Base-by-base conservation (phyloP, 2,329 filamentous ascomycete genomes). In the Trichophyton benhamiae region DNA sequence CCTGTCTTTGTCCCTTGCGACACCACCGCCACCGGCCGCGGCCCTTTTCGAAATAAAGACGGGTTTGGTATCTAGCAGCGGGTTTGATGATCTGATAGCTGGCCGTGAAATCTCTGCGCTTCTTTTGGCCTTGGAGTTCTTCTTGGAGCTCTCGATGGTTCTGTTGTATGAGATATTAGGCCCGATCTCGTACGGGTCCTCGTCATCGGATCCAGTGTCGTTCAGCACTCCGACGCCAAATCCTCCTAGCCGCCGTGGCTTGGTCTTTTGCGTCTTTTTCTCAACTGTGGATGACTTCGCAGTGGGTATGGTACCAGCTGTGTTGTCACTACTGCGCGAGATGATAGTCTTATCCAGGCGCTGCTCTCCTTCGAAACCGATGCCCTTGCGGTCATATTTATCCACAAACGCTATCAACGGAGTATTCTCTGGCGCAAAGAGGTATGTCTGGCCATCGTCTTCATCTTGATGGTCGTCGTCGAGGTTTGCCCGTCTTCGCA, bases 121-220 rank as follows among this genome's bases (percentile, higher is more conserved):
- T 62, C 79, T 53, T 62, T 79, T 79, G 48, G 65, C 41, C 62
- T 83, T 83, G 69, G 87, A 85, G 68, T 83, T 88, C 72, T 87
- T 87, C 73, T 89, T 95, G 65, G 91, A 87, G 0, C 86, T 87
- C 17, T 89, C 91, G 63, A 96, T 83, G 3, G 87, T 81, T 46
- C 86, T 83, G 67, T 89, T 95, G 73, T 95, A 96, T 11, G 87
- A 89, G 71, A 96, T 95, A 66, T 85, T 87, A 0, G 94, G 94
- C 0, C 92, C 92, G 60, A 97, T 86, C 62, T 92, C 88, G 70
- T 96, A 97, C 0, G 90, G 88, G 68, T 96, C 91, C 68, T 97
- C 94, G 53, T 96, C 91, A 66, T 97, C 94, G 3, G 92, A 96
- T 9, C 91, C 91, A 20, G 87, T 94, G 66, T 96, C 92, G 68